phyloP scores from a whole-genome alignment of 2,329 filamentous ascomycete species.

The Xylariales sp. region DNA sequence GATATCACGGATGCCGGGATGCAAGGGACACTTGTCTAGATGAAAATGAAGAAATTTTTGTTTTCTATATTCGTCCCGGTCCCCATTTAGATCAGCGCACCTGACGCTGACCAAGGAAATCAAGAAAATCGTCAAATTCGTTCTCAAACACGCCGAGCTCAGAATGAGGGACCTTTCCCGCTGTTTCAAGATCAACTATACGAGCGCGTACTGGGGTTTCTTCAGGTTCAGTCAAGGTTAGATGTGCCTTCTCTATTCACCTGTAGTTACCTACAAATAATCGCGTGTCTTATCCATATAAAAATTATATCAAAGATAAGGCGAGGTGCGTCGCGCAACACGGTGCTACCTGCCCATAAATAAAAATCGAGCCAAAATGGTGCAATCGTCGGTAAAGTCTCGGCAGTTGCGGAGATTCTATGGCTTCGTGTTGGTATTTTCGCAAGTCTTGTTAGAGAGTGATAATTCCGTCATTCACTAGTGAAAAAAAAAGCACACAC shows the following conservation, averaged over 20 bases:
- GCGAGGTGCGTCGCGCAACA: no score
- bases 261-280: neutral
- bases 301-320: neutral
- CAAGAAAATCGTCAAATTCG: no score
- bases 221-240: neutral
- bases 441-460: neutral
- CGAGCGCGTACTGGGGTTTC: neutral
- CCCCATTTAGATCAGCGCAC: neutral
- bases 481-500: no score
- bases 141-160: no score
- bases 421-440: conserved; percentile 7
- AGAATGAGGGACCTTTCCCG: no score
- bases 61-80: neutral
- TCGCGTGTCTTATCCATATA: neutral
- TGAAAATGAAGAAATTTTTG: neutral
- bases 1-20: conserved; percentile 25
- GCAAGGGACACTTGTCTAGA: conserved; percentile 4
- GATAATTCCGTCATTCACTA: neutral
- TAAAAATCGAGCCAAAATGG: conserved; percentile 32
- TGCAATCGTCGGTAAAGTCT: conserved; percentile 37
- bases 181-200: neutral
- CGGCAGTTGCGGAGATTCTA: conserved; percentile 29
- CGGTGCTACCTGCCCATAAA: no score
- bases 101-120: no score
- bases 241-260: neutral